Evolutionary conservation across 805 yeast species (phyloP), one percentile per base, ranked within the genome.

Genomic region (Lipomyces anomalus): DNA sequence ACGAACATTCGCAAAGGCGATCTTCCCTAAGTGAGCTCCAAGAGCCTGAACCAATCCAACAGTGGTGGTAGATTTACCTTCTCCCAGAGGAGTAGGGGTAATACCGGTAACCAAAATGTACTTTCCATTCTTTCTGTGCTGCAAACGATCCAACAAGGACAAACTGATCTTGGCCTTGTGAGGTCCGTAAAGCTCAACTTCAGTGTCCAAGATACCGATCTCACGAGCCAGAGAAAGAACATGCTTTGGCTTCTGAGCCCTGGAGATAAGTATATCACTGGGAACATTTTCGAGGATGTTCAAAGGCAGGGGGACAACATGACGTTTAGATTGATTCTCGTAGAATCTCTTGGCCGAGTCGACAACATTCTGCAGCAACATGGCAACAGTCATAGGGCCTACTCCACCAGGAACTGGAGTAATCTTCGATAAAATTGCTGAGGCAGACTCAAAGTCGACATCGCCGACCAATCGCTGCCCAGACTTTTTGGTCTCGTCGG

Each of bases 381-480:
- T 88, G 34, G 95, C 95, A 39, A 90, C 97, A 22, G 98, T 90
- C 97, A 90, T 90, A 54, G 98, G 98, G 34, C 98, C 98, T 52
- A 90, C 97, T 58, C 97, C 97, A 63, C 97, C 97, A 26, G 98
- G 98, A 45, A 90, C 98, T 16, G 98, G 98, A 4, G 97, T 89
- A 52, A 92, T 76, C 57, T 74, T 76, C 9, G 80, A 68, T 2
- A 89, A 92, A 43, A 72, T 74, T 42, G 70, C 63, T 46, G 72
- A 66, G 44, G 86, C 89, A 24, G 79, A 69, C 44, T 71, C 83
- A 60, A 73, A 90, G 59, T 89, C 96, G 36, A 87, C 96, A 64
- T 90, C 98, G 53, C 98, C 98, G n/a, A 86, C 95, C 63, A 90
- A 71, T 61, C 80, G 78, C 60, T 73, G 77, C 20, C 97, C 97